Base-by-base conservation (phyloP, 805 yeast species). In the Saccharomycopsis sp. region DNA sequence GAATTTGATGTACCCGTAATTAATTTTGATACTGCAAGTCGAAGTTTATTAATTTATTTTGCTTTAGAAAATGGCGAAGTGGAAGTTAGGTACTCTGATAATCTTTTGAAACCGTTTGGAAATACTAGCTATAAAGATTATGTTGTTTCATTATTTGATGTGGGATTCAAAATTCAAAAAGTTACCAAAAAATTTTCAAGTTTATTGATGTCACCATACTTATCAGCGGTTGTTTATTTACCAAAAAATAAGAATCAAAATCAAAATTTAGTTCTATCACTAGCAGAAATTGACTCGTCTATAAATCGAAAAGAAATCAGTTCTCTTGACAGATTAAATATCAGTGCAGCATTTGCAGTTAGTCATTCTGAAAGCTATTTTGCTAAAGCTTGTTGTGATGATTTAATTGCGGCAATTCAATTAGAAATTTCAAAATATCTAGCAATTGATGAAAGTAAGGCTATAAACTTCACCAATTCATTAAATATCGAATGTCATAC, bases 351-450 rank as follows among this genome's bases (percentile, higher is more conserved):
- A 0, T 58, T 84, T 37, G 84, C 94, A 0, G 64, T 70, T 21
- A 60, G 76, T 5, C 86, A 82, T 55, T 74, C 92, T 0, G 67
- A 70, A 40, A 73, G 87, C 0, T 83, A 88, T 50, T 82, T 78
- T 56, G 67, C 76, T 35, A 79, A 72, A 39, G 62, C 73, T 6
- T 70, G 74, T 41, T 69, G 79, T 3, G 94, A 85, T 51, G 95
- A 86, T 50, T 56, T 86, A 40, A 60, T 80, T 29, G 68, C 72
- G 1, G 61, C 80, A 2, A 65, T 77, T 13, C 74, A 74, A 50
- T 48, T 55, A 1, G 77, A 76, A 44, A 49, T 76, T 4, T 56
- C 55, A 14, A 44, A 54, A n/a, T 51, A 51, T 33, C 21, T 46
- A 15, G n/a, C 6, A 5, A 8, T 6, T 8, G 13, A 31, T 31